These are phyloP conservation scores for Venturia nashicola DNA, from an alignment of 2,329 filamentous ascomycete species.

Conservation along the genomic window DNA sequence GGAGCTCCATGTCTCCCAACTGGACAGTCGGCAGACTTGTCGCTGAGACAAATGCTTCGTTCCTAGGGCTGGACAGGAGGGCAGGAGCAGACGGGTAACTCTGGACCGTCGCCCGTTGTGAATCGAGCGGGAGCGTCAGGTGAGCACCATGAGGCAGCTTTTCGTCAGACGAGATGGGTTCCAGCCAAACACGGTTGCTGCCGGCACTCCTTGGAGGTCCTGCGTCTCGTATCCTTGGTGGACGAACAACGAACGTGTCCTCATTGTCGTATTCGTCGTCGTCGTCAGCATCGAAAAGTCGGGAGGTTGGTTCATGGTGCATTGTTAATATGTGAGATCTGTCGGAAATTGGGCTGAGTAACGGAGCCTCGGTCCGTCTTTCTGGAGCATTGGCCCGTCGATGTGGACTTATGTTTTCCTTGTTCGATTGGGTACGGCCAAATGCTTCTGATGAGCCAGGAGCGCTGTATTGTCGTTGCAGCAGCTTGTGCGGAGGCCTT, in stretches of 20 bases:
- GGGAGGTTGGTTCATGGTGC: slow-evolving; percentile 10
- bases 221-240: slow-evolving; percentile 17
- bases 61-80: slow-evolving; percentile 27
- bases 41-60: slow-evolving; percentile 35
- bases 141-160: slow-evolving; percentile 17
- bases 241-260: slow-evolving; percentile 25
- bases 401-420: slow-evolving; percentile 11
- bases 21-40: slow-evolving; percentile 38
- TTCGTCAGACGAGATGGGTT: slow-evolving; percentile 25
- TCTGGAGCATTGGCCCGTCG: slow-evolving; percentile 16
- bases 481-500: background rate
- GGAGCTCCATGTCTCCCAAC: slow-evolving; percentile 33
- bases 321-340: slow-evolving; percentile 11
- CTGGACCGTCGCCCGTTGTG: slow-evolving; percentile 21
- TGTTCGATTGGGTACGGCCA: background rate
- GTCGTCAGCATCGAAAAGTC: slow-evolving; percentile 15
- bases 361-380: slow-evolving; percentile 17
- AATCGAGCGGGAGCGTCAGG: slow-evolving; percentile 27
- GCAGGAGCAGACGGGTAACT: slow-evolving; percentile 10
- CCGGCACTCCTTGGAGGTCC: slow-evolving; percentile 12
- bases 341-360: slow-evolving; percentile 13
- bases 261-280: slow-evolving; percentile 26
- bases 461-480: background rate
- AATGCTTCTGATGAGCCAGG: background rate
- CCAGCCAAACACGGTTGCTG: slow-evolving; percentile 26